Evolutionary conservation across 2,329 filamentous ascomycete genomes (phyloP), one percentile per base, ranked within the genome.

Genomic region (Fusarium metavorans): DNA sequence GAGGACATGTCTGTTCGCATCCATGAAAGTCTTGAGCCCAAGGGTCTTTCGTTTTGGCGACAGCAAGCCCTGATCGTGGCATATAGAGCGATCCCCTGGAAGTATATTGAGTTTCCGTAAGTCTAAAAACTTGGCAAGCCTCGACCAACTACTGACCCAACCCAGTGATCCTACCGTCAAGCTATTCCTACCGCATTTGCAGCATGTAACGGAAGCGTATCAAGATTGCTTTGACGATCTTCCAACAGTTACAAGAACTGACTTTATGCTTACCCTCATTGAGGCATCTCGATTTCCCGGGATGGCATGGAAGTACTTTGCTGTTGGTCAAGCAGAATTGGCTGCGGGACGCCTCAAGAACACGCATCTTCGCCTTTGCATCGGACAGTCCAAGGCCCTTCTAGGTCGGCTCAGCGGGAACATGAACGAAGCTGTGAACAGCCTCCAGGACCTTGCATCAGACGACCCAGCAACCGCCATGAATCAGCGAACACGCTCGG

Each of bases 251-350:
- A 70, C 66, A 4, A 74, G 75, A 64, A 57, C 68, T 52, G 75
- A 76, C 56, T 73, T 77, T 16, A 73, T 67, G 67, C 75, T 77
- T 52, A 72, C 75, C 4, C 75, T 77, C 35, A 62, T 77, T 25
- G 72, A 77, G 50, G 75, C 72, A n/a, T 77, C 72, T 18, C 66
- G 75, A 9, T 76, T 77, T 32, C 75, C 75, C 23, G 66, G 64
- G n/a, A 76, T 77, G 71, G 71, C 70, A 23, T 77, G 75, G 75
- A 77, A 74, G 30, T 75, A 77, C 43, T 77, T 77, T 35, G 66
- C 71, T 3, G 62, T 77, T 20, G 64, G 64, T 1, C 70, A 74
- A 32, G 75, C 75, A 27, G 73, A 77, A 30, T 20, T 66, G 59
- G 70, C 64, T 43, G 59, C 70, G 14, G 67, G 64, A 16, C 75